Conservation (phyloP, 2,329 filamentous ascomycete species). For the Verticillium isaacii region DNA sequence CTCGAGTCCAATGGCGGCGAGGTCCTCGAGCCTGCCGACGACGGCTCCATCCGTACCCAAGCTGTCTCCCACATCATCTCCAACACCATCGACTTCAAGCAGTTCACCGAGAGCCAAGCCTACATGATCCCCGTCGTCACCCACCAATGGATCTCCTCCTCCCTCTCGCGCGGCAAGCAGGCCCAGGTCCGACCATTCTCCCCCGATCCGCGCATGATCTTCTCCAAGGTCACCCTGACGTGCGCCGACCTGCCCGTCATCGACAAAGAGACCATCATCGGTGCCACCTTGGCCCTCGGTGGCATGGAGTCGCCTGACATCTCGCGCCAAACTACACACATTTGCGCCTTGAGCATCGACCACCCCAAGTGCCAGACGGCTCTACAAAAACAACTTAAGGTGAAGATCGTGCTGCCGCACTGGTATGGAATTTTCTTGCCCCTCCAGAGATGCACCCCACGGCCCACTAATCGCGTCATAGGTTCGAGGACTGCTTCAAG, state of each 20-base stretch:
- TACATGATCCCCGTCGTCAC: constrained; percentile 81
- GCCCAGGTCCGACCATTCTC: constrained; percentile 80
- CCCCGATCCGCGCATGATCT: constrained; percentile 85
- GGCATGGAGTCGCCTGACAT: constrained; percentile 72
- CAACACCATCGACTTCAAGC: constrained; percentile 84
- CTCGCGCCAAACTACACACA: constrained; percentile 75
- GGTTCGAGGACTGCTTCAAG: constrained; percentile 96
- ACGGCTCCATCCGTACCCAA: constrained; percentile 43
- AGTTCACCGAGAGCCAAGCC: constrained; percentile 71
- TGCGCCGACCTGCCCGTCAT: constrained; percentile 79
- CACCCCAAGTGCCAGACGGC: constrained; percentile 66
- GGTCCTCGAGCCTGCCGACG: constrained; percentile 39
- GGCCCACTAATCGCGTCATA: constrained; percentile 24
- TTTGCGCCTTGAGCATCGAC: constrained; percentile 76
- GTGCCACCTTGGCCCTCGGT: constrained; percentile 83
- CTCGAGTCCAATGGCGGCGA: constrained; percentile 46
- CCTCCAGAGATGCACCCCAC: not conserved
- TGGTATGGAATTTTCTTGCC: constrained; percentile 49
- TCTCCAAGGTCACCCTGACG: constrained; percentile 77
- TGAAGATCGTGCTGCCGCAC: constrained; percentile 86
- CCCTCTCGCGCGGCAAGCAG: constrained; percentile 63
- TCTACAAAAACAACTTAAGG: constrained; percentile 58
- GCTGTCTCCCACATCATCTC: constrained; percentile 55
- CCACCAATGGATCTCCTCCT: constrained; percentile 72
- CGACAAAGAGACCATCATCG: constrained; percentile 89